Evolutionary conservation across 2,329 filamentous ascomycete species (phyloP).

Genomic region (Exophiala aquamarina): DNA sequence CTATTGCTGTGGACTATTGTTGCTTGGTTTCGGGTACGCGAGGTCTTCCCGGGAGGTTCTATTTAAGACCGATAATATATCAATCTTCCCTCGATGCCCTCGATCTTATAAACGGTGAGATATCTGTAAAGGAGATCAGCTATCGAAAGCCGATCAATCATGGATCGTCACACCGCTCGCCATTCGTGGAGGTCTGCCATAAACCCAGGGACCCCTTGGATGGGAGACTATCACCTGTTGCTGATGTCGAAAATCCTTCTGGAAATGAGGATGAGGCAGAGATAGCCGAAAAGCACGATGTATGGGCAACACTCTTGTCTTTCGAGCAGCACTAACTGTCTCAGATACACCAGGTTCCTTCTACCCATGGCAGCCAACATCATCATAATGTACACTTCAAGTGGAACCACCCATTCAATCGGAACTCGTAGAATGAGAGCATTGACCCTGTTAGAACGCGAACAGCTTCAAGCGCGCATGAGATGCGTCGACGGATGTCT

Average conservation of each 20-base stretch:
- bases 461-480: background rate
- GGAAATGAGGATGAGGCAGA: slow-evolving; percentile 7
- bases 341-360: background rate
- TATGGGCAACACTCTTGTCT: background rate
- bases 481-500: slow-evolving; percentile 12
- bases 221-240: slow-evolving; percentile 8
- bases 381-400: background rate
- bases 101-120: too few relatives aligned
- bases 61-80: too few relatives aligned
- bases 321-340: background rate
- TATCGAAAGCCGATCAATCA: too few relatives aligned
- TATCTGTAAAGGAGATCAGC: too few relatives aligned
- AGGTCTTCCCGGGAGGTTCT: background rate
- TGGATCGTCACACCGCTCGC: background rate
- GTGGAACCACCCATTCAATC: slow-evolving; percentile 4
- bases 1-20: too few relatives aligned
- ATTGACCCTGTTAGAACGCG: background rate
- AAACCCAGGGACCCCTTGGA: background rate
- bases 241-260: slow-evolving; percentile 5
- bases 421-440: background rate
- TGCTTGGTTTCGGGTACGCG: too few relatives aligned
- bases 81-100: too few relatives aligned
- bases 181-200: background rate
- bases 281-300: slow-evolving; percentile 3
- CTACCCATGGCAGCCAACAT: background rate